A percentile compares a stretch with the other conserved stretches of the same genome.
Evolutionary conservation across 306 rosid species (phyloP).

Genomic region (Vigna reflexopilosa): DNA sequence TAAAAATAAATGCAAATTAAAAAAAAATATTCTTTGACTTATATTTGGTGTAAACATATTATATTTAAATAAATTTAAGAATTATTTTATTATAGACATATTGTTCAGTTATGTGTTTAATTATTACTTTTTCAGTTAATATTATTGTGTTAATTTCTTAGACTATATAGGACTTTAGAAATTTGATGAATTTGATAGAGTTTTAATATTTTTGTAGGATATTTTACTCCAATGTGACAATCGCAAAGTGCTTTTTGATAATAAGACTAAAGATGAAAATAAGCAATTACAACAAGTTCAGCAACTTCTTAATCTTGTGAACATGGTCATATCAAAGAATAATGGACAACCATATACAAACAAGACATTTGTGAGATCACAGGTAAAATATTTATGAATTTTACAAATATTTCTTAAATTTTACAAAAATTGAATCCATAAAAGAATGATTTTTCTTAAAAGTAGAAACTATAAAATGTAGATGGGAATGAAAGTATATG

Average conservation of each 20-base stretch:
- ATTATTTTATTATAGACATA: too few species aligned
- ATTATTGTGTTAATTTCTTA: background rate
- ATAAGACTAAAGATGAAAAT: background rate
- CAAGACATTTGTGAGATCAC: background rate
- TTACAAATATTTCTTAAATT: background rate
- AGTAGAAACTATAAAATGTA: too few species aligned
- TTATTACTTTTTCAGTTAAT: too few species aligned
- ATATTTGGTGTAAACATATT: too few species aligned
- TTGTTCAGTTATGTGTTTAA: too few species aligned
- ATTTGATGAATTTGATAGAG: background rate
- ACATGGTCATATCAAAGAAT: background rate
- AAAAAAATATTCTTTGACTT: too few species aligned
- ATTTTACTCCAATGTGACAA: background rate
- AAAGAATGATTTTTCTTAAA: too few species aligned
- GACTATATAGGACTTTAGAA: too few species aligned
- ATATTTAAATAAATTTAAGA: too few species aligned
- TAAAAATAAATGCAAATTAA: too few species aligned
- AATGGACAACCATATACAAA: background rate
- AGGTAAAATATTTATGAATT: background rate
- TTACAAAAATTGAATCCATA: too few species aligned
- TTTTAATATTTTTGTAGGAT: background rate
- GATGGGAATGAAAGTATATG: too few species aligned
- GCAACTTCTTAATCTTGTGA: background rate
- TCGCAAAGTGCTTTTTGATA: background rate
- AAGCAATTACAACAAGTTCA: background rate